Evolutionary conservation across 108 stramenopile genomes (phyloP), one percentile per base, ranked within the genome.

Genomic region (Nitzschia sp.): DNA sequence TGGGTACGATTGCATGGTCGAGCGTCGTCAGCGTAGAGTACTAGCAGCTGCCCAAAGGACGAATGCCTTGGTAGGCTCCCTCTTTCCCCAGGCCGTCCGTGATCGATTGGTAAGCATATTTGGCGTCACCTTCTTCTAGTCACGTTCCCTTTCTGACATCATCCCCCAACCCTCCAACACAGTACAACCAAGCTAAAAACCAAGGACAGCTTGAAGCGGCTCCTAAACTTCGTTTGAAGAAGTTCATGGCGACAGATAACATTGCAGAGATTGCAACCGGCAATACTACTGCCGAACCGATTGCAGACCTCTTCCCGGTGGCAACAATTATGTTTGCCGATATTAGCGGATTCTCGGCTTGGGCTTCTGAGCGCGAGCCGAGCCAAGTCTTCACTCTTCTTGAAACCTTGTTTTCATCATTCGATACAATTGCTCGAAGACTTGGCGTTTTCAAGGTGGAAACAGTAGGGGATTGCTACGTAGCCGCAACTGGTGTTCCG

Each of bases 251-350:
- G 21, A 30, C 13, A 1, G 33, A 34, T 32, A 58, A 58, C 13
- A 16, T 17, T 19, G 57, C 31, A 15, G 57, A 58, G 32, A n/a
- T 21, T 1, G 26, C 2, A 1, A 58, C 15, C 31, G 28, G 3
- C 11, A 58, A 58, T 32, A 33, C 57, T 2, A n/a, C n/a, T n/a
- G 17, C 31, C 22, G 57, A 63, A 45, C 69, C 69, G 16, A 70
- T 70, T 31, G 69, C 69, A 2, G 69, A 70, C 2, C 44, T 70
- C 15, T 70, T 70, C 46, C 58, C 35, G 17, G 28, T 34, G 6
- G 57, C 69, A 22, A 70, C 59, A 0, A 30, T 70, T 13, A 32
- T 70, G n/a, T 70, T 70, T 33, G 69, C 69, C 9, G 69, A 70
- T 44, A 72, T 72, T 32, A 34, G 41, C 17, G 61, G 61, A 22